Evolutionary conservation across 1,139 yeast species (phyloP).

Genomic region (Pichia sp.): DNA sequence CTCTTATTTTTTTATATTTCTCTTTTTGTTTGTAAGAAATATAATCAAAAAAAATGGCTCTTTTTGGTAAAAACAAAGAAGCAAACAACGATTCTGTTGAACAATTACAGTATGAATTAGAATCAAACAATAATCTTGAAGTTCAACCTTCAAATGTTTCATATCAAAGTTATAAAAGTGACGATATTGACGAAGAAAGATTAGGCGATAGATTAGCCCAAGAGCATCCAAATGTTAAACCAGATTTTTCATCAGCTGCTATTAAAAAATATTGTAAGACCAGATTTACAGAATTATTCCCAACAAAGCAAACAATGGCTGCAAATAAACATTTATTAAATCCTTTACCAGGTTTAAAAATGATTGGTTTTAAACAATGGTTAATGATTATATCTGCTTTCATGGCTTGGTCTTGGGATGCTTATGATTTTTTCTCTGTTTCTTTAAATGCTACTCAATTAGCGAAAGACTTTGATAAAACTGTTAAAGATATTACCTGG

Average conservation of each 20-base stretch:
- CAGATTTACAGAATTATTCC: slow-evolving; percentile 39
- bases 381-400: slow-evolving; percentile 58
- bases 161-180: slow-evolving; percentile 14
- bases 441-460: slow-evolving; percentile 53
- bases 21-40: no score
- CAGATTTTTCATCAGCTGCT: slow-evolving; percentile 25
- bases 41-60: neutral
- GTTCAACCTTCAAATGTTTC: slow-evolving; percentile 7
- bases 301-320: slow-evolving; percentile 31
- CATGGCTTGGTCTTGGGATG: slow-evolving; percentile 74
- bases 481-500: slow-evolving; percentile 61
- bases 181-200: slow-evolving; percentile 3
- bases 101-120: neutral
- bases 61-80: neutral
- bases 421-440: slow-evolving; percentile 70
- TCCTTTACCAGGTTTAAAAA: slow-evolving; percentile 47
- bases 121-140: neutral
- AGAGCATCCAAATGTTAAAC: slow-evolving; percentile 19
- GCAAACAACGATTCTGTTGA: neutral
- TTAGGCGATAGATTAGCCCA: neutral
- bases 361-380: slow-evolving; percentile 49
- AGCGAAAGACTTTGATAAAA: slow-evolving; percentile 45
- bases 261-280: slow-evolving; percentile 34
- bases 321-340: slow-evolving; percentile 35
- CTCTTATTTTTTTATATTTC: no score